Evolutionary conservation across 495 filamentous ascomycete species (phyloP), one percentile per base, ranked within the genome.

Genomic region (Schizothecium vesticola): DNA sequence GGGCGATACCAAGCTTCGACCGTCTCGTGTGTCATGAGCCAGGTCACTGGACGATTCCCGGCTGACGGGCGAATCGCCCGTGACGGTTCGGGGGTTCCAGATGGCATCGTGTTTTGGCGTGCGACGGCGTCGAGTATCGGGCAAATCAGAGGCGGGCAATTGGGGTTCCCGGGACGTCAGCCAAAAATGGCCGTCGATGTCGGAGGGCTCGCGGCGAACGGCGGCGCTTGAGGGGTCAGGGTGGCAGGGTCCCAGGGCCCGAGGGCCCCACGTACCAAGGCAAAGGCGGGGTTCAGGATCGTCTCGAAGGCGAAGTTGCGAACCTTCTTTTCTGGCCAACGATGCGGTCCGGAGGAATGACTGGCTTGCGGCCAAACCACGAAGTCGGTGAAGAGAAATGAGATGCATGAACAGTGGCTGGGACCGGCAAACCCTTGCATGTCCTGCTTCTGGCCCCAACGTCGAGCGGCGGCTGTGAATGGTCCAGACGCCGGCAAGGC

Each of bases 381-480:
- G 78, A 85, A 85, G 84, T 84, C 84, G 81, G 84, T 85, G 84
- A 85, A 80, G 77, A 77, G 69, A 78, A 79, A 83, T 82, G 80
- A 83, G 80, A 63, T 86, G 84, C 84, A 86, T 86, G 81, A 85
- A 84, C 82, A 81, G 75, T 83, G 77, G 77, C 80, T 81, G 80
- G 80, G 71, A 59, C 69, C 67, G 75, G 75, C 72, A 74, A 77
- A 78, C 77, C 77, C 77, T 78, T 79, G 76, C 77, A 78, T 75
- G 71, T 31, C 65, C 72, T 74, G 79, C 78, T 75, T 77, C 72
- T 78, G 79, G 71, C 73, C 80, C 80, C 76, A 80, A 74, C 70
- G 74, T 69, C 64, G 62, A 69, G 67, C 71, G 67, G 59, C 65
- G 70, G 10, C 67, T 76, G 56, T 80, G 74, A 80, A 70, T 78